Evolutionary conservation across 305 asterid genomes (phyloP), one percentile per base, ranked within the genome.

Genomic region (Fraxinus dipetala): DNA sequence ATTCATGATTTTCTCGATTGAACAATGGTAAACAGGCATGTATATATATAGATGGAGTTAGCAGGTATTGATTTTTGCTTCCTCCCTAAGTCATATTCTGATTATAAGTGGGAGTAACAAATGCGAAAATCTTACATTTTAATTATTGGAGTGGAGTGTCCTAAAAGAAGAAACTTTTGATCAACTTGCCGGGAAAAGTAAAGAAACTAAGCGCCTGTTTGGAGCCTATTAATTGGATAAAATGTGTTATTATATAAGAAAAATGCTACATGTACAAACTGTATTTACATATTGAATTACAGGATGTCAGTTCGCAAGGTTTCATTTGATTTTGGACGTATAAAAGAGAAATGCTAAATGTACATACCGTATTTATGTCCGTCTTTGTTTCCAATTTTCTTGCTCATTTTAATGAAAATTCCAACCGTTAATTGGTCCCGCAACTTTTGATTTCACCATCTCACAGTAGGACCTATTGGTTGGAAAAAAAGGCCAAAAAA

Each of bases 41-140:
- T 38, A 38, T 28, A 10, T 16, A 11, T 82, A 26, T 82, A 72
- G 34, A 48, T 24, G 63, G 78, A 77, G 67, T 54, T 78, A 30
- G 14, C 9, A 77, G 79, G 81, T 76, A 82, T 73, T 16, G 45
- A 76, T 7, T 48, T 84, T 82, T 69, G 22, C 83, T 81, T 83
- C 70, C 45, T 73, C 78, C 36, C 31, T 54, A 75, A 63, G 14
- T 63, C 16, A 67, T 24, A 26, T 28, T 10, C 11, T 8, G 28
- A 22, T 24, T 10, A 24, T 7, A 45, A 16, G 72, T 77, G 72
- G 80, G 73, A 56, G 43, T 69, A 78, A 77, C 65, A 36, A 43
- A 61, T 83, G 79, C 75, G 79, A 56, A 54, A 76, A 80, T 83
- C 83, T 73, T 69, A 11, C 40, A 38, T 38, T 70, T 14, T 78